phyloP scores from a whole-genome alignment of 495 filamentous ascomycete species.

The Pseudomonodictys pantanalensis region DNA sequence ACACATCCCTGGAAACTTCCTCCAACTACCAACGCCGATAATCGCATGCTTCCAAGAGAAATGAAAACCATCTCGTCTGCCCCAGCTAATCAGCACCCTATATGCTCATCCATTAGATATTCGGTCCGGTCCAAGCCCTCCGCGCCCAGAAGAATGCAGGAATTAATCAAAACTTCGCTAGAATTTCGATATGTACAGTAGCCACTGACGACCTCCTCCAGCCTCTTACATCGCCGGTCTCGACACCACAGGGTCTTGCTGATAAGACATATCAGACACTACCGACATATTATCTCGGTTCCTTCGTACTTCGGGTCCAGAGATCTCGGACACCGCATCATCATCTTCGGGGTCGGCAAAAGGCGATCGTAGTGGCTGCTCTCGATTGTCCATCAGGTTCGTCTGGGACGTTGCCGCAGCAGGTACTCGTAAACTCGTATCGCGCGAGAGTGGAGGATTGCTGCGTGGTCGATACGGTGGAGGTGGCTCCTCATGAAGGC shows the following conservation, averaged over 20 bases:
- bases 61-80: too few species aligned
- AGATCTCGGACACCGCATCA: constrained; percentile 23
- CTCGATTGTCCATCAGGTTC: constrained; percentile 6
- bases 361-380: constrained; percentile 12
- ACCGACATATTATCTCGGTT: constrained; percentile 15
- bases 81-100: too few species aligned
- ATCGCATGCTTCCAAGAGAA: too few species aligned
- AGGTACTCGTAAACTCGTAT: constrained; percentile 23
- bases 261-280: constrained; percentile 30
- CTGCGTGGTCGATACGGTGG: constrained; percentile 33
- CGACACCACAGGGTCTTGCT: constrained; percentile 23
- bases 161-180: too few species aligned
- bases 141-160: too few species aligned
- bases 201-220: too few species aligned
- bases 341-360: constrained; percentile 28
- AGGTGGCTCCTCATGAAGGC: constrained; percentile 26
- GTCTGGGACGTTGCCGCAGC: constrained; percentile 14
- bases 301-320: constrained; percentile 11
- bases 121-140: too few species aligned
- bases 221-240: constrained; percentile 12
- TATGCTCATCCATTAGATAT: too few species aligned
- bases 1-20: too few species aligned
- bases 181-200: too few species aligned
- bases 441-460: constrained; percentile 17
- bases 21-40: too few species aligned